These are phyloP conservation scores for Rhododendron williamsianum DNA, from an alignment of 148 eudicot species.

Conservation along the genomic window DNA sequence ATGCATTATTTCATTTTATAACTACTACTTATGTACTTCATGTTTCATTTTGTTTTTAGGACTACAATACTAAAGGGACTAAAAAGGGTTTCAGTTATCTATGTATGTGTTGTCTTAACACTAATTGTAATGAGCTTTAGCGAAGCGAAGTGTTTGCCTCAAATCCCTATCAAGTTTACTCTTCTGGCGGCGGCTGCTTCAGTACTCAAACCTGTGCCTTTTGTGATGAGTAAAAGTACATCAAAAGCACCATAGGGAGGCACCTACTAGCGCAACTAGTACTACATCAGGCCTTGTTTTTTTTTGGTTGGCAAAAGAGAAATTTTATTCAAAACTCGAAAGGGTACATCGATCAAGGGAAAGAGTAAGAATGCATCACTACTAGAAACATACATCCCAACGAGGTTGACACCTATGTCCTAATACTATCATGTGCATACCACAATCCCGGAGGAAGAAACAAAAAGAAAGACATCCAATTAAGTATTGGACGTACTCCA, in stretches of 20 bases:
- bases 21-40: neutral
- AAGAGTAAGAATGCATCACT: too few species aligned
- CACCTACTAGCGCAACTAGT: neutral
- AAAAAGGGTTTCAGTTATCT: neutral
- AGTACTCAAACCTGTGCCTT: neutral
- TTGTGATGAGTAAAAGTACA: neutral
- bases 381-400: too few species aligned
- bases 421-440: too few species aligned
- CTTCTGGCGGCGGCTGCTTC: neutral
- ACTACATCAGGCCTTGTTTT: neutral
- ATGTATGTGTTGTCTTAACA: neutral
- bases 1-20: neutral
- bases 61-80: neutral
- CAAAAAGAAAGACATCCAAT: too few species aligned
- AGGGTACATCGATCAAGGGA: too few species aligned
- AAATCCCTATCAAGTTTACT: neutral
- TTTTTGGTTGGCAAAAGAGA: too few species aligned
- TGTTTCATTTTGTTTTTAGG: neutral
- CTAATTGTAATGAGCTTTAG: neutral
- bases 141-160: neutral
- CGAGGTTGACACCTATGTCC: too few species aligned
- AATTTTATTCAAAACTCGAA: too few species aligned
- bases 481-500: too few species aligned
- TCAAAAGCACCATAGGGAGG: neutral
- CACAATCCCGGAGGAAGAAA: too few species aligned